phyloP scores from a whole-genome alignment of 768 basidiomycete species.

The Lepiota venenata region DNA sequence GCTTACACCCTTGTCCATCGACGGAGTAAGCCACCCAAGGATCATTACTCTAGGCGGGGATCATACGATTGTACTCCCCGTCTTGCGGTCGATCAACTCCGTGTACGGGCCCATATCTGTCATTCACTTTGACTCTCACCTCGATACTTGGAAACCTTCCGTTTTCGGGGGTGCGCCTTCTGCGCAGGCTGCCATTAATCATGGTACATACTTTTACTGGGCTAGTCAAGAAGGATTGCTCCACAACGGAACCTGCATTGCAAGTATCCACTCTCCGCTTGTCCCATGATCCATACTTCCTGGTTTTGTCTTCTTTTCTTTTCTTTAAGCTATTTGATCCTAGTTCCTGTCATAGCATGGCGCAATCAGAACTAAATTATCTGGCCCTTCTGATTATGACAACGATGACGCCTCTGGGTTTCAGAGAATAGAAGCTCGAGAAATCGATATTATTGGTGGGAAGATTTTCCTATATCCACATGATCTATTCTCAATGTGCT shows the following conservation, averaged over 20 bases:
- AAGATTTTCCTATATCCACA: no score
- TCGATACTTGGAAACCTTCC: conserved; percentile 60
- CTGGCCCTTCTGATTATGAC: conserved; percentile 15
- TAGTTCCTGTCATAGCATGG: conserved; percentile 49
- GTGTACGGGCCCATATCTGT: conserved; percentile 79
- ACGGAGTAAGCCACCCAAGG: conserved; percentile 29
- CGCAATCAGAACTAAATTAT: conserved; percentile 82
- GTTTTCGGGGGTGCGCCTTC: conserved; percentile 72
- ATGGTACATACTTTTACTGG: conserved; percentile 91
- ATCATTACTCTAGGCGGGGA: conserved; percentile 86
- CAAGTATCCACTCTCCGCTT: no score
- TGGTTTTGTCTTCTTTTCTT: no score
- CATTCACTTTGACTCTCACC: conserved; percentile 86
- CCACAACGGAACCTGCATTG: conserved; percentile 12
- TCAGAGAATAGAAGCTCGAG: conserved; percentile 77
- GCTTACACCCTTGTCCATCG: conserved; percentile 55
- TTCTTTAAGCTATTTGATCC: no score
- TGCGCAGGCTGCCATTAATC: conserved; percentile 65
- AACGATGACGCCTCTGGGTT: conserved; percentile 82
- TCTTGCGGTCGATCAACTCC: conserved; percentile 67
- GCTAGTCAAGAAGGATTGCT: conserved; percentile 82
- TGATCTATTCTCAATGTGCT: no score
- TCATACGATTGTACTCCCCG: conserved; percentile 71
- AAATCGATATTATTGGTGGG: conserved; percentile 76
- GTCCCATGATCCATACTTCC: no score